Evolutionary conservation across 192 early-diverging fungal species (phyloP).

Genomic region (Chytriomyces sp.): DNA sequence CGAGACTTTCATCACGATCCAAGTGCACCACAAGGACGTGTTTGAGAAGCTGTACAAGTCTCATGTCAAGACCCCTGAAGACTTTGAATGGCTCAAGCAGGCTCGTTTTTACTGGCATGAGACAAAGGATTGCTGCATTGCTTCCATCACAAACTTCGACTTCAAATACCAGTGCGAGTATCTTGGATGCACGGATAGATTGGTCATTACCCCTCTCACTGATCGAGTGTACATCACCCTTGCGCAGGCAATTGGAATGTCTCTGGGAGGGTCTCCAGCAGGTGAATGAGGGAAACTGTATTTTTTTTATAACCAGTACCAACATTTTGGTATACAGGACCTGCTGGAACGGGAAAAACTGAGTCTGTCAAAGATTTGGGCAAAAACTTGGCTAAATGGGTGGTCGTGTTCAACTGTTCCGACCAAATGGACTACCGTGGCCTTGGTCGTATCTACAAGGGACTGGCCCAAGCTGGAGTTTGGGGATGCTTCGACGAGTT

Average conservation of each 20-base stretch:
- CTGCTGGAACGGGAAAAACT: constrained; percentile 65
- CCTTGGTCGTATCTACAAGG: constrained; percentile 68
- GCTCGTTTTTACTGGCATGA: constrained; percentile 73
- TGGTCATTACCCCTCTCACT: constrained; percentile 69
- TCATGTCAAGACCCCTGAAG: constrained; percentile 63
- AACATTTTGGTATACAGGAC: not conserved
- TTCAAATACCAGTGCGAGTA: constrained; percentile 72
- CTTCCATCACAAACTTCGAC: constrained; percentile 69
- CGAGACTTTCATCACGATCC: constrained; percentile 72
- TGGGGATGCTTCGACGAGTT: constrained; percentile 75
- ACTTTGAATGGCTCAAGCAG: constrained; percentile 72
- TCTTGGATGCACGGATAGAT: constrained; percentile 66
- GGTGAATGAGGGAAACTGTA: constrained; percentile 45
- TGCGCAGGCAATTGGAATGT: constrained; percentile 70
- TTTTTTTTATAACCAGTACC: not conserved
- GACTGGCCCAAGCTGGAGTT: constrained; percentile 65
- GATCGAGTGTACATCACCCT: constrained; percentile 68
- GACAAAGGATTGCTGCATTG: constrained; percentile 70
- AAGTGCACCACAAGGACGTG: constrained; percentile 71
- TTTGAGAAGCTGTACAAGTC: constrained; percentile 67
- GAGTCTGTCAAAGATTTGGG: constrained; percentile 70
- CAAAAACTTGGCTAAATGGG: constrained; percentile 71
- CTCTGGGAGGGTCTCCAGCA: constrained; percentile 67
- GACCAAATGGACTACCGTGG: constrained; percentile 75
- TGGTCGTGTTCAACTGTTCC: constrained; percentile 74